Evolutionary conservation across 768 basidiomycete genomes (phyloP).

Genomic region (Holtermanniella nyarrowii): DNA sequence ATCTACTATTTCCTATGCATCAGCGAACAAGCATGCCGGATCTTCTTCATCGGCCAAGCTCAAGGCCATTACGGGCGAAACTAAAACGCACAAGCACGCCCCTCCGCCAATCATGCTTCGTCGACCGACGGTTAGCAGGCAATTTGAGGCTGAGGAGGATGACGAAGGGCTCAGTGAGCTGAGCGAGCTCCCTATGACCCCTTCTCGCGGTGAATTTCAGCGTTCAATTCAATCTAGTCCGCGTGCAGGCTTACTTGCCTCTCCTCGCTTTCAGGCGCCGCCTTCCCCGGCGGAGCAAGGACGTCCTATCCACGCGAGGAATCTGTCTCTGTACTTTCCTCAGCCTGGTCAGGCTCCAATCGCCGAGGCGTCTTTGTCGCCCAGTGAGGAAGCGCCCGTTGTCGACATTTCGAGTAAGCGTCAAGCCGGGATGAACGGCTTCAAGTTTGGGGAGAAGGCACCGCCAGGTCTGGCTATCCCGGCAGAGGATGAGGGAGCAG

Average conservation of each 20-base stretch:
- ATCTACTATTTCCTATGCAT: background rate
- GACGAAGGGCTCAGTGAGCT: background rate
- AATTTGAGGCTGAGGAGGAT: background rate
- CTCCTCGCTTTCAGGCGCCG: background rate
- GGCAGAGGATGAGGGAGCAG: constrained; percentile 50
- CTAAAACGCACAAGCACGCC: too few relatives aligned
- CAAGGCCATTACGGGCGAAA: background rate
- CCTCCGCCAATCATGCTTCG: background rate
- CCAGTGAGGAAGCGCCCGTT: constrained; percentile 46
- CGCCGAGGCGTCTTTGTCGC: constrained; percentile 50
- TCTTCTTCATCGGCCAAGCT: background rate
- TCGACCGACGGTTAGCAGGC: background rate
- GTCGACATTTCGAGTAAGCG: constrained; percentile 44
- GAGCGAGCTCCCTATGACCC: background rate
- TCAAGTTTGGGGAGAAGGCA: constrained; percentile 19
- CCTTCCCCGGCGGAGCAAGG: constrained; percentile 10
- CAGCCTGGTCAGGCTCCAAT: constrained; percentile 55
- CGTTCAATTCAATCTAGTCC: background rate
- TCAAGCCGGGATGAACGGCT: constrained; percentile 6
- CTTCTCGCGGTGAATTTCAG: background rate
- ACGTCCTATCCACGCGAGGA: constrained; percentile 71
- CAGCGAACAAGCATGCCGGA: background rate
- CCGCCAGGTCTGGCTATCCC: constrained; percentile 30
- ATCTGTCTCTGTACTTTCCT: constrained; percentile 85
- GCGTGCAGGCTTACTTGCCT: too few relatives aligned